Evolutionary conservation across 1,284 basidiomycete genomes (phyloP), one percentile per base, ranked within the genome.

Genomic region (Exobasidium cylindrosporum): DNA sequence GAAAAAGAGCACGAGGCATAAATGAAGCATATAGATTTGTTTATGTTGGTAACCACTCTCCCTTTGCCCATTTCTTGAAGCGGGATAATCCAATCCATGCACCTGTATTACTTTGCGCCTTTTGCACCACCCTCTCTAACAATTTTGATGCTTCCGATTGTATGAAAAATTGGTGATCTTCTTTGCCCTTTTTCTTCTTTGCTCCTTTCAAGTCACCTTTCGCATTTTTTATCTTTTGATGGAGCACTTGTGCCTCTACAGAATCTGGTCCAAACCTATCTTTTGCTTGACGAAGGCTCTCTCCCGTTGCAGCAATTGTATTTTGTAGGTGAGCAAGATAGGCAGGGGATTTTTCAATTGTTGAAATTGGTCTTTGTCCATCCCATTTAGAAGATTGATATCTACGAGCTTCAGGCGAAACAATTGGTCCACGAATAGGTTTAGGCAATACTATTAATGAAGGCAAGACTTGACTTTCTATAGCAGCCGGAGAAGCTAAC

Each of bases 1-100:
- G 64, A 66, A 53, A 54, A 64, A 35, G 63, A 65, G 13, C 64
- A 66, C 54, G 43, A 55, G 30, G 13, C n/a, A 24, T 50, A 28
- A 50, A 10, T 24, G 7, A n/a, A 10, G 24, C 6, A 10, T 47
- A 21, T 40, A 7, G 10, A 7, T 40, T 40, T 40, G 7, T 7
- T 35, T 28, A 45, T 35, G 54, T n/a, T 55, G 54, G 3, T 21
- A 45, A 43, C 43, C 54, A 45, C 13, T 55, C 47, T 24, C 47
- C 47, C 26, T 28, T 50, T 50, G 47, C 47, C 21, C n/a, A 50
- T 13, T 28, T 23, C 4, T 13, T 28, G 47, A 50, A 24, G 4
- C 47, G 17, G 13, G 47, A 21, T 13, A 24, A 50, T 21, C 47
- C 47, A 21, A 50, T 4, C n/a, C 47, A 50, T 28, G 47, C 47